Base-by-base conservation (phyloP, 1,284 basidiomycete genomes). In the Cryptococcus hybrid region DNA sequence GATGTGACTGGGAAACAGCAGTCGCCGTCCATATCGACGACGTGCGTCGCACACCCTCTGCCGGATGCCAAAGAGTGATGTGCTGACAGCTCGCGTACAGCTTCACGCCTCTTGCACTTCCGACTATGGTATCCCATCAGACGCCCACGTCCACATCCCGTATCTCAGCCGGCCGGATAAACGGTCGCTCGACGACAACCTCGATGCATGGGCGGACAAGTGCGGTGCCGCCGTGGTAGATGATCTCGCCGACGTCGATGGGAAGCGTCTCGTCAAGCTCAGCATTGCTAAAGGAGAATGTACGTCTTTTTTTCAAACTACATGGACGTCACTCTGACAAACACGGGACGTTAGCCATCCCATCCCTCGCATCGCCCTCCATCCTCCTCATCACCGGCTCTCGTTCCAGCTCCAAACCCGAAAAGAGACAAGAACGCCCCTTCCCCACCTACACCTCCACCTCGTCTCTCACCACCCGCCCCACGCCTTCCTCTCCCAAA, bases 341-440 rank as follows among this genome's bases (percentile, higher is more conserved):
- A 24, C 24, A 24, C 24, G 24, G 24, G 24, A 24, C 24, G 24
- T 24, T 24, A 24, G 24, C 24, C 24, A 42, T 42, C 15, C 53
- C 50, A 38, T 60, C 38, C 47, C 59, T 69, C 18, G 12, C 57
- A 11, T 52, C 63, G 24, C 54, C 62, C 15, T 59, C 34, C 47
- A 13, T 76, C 35, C 48, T 75, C 47, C 56, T 78, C 39, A 48
- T 76, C 13, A 74, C 74, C 30, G 76, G 76, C 46, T 66, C 71
- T 1, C 63, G 60, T 13, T 47, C 56, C 47, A 15, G 48, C 48
- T 13, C 30, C 18, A 30, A 35, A 7, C 42, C 49, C 38, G 49
- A 58, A 15, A 30, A 30, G 30, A 67, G 68, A 54, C 55, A 65
- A 61, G 70, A 73, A 59, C 43, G 45, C 24, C 66, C 64, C 7